Evolutionary conservation across 495 filamentous ascomycete genomes (phyloP).

Genomic region (Endocarpon pusillum): DNA sequence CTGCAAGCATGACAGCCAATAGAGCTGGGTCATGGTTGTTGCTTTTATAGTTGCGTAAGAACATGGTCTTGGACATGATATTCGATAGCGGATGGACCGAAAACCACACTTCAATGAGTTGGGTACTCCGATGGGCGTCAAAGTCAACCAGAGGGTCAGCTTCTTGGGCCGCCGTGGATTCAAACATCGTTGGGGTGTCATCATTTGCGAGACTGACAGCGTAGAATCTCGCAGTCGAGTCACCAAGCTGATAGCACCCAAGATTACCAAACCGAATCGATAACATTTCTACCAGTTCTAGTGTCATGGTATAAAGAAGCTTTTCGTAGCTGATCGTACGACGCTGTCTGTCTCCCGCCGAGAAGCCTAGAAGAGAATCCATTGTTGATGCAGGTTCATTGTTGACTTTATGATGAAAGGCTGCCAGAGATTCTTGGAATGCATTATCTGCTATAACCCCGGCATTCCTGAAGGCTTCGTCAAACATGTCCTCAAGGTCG

Average conservation of each 20-base stretch:
- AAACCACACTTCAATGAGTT: conserved; percentile 18
- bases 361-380: conserved; percentile 2
- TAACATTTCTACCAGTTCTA: no score
- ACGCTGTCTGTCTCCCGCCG: no score
- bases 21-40: conserved; percentile 12
- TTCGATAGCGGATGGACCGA: conserved; percentile 13
- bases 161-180: conserved; percentile 3
- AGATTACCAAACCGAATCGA: conserved; percentile 7
- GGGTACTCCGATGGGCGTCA: conserved; percentile 11
- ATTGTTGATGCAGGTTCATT: conserved; percentile 2
- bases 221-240: conserved; percentile 5
- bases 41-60: conserved; percentile 11
- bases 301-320: no score
- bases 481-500: conserved; percentile 7
- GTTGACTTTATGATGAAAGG: conserved; percentile 2
- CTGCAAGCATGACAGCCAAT: conserved; percentile 15
- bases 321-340: no score
- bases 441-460: neutral
- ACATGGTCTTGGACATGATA: conserved; percentile 16
- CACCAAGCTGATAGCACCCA: conserved; percentile 6
- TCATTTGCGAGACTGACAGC: conserved; percentile 7
- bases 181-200: conserved; percentile 12
- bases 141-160: conserved; percentile 11
- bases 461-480: conserved; percentile 2
- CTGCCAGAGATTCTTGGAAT: conserved; percentile 2